phyloP scores from a whole-genome alignment of 805 yeast genomes.

The Tetrapisispora iriomotensis region DNA sequence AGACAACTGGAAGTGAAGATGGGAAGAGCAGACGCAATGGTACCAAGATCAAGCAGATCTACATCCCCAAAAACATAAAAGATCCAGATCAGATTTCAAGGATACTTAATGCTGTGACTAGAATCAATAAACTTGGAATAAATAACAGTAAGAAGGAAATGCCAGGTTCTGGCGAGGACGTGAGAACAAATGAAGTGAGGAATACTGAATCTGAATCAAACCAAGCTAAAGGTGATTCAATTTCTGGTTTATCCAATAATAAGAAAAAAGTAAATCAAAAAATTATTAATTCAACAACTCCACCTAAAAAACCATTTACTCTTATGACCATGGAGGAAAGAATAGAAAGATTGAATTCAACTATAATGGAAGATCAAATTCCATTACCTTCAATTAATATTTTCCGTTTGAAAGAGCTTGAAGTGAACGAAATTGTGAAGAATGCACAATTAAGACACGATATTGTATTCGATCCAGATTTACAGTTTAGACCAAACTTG shows the following conservation, averaged over 20 bases:
- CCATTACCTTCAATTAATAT: constrained; percentile 75
- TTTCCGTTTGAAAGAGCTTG: constrained; percentile 75
- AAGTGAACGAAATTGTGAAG: constrained; percentile 74
- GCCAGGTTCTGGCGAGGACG: neutral
- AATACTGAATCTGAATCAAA: neutral
- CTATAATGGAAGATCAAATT: constrained; percentile 29
- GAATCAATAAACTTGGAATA: constrained; percentile 11
- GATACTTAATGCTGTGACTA: constrained; percentile 3
- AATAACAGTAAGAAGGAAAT: neutral
- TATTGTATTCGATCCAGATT: constrained; percentile 80
- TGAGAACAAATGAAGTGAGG: neutral
- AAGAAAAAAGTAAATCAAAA: neutral
- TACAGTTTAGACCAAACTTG: constrained; percentile 82
- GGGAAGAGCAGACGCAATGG: too few species aligned
- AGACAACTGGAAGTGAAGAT: too few species aligned
- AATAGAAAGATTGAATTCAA: constrained; percentile 12
- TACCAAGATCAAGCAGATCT: neutral
- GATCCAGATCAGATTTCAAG: constrained; percentile 3
- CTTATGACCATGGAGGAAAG: constrained; percentile 19
- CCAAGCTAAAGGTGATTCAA: neutral
- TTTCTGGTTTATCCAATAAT: neutral
- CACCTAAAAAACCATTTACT: constrained; percentile 3
- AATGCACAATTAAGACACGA: constrained; percentile 92
- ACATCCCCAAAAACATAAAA: constrained; percentile 1
- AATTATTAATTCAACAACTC: neutral